Conservation (phyloP, 768 basidiomycete species). For the Termitomyces sp. region DNA sequence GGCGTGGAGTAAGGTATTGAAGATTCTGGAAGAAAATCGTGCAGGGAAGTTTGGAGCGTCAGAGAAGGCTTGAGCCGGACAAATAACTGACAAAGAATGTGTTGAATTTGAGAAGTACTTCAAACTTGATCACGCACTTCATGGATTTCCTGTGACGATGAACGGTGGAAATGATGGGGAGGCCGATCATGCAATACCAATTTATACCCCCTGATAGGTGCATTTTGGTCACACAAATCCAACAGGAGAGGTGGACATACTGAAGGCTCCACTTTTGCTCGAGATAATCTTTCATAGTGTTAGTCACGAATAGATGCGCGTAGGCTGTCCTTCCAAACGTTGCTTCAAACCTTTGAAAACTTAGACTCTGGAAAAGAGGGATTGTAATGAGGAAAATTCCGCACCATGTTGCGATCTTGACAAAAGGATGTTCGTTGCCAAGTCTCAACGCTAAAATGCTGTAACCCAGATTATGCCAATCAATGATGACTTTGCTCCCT, state of each 20-base stretch:
- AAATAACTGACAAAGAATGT: constrained; percentile 36
- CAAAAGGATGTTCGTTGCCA: constrained; percentile 62
- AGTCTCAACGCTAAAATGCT: constrained; percentile 84
- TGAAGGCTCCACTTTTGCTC: constrained; percentile 67
- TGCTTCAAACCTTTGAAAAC: constrained; percentile 64
- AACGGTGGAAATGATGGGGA: constrained; percentile 74
- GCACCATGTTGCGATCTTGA: constrained; percentile 73
- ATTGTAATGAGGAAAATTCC: neutral
- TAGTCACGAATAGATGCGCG: constrained; percentile 91
- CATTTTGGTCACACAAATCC: neutral
- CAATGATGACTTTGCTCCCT: constrained; percentile 87
- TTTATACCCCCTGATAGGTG: constrained; percentile 57
- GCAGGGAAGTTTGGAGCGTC: constrained; percentile 24
- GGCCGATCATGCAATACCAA: constrained; percentile 87
- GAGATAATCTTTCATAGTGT: constrained; percentile 75
- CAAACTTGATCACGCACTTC: constrained; percentile 40
- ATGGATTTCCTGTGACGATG: constrained; percentile 67
- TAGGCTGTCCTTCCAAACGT: constrained; percentile 77
- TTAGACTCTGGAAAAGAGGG: neutral
- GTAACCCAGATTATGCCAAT: constrained; percentile 99
- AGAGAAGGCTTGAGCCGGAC: constrained; percentile 37
- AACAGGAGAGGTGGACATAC: constrained; percentile 37
- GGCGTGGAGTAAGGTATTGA: constrained; percentile 53
- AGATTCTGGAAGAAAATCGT: constrained; percentile 47
- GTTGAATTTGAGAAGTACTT: neutral